Evolutionary conservation across 2,329 filamentous ascomycete species (phyloP), one percentile per base, ranked within the genome.

Genomic region (Neopestalotiopsis clavispora): DNA sequence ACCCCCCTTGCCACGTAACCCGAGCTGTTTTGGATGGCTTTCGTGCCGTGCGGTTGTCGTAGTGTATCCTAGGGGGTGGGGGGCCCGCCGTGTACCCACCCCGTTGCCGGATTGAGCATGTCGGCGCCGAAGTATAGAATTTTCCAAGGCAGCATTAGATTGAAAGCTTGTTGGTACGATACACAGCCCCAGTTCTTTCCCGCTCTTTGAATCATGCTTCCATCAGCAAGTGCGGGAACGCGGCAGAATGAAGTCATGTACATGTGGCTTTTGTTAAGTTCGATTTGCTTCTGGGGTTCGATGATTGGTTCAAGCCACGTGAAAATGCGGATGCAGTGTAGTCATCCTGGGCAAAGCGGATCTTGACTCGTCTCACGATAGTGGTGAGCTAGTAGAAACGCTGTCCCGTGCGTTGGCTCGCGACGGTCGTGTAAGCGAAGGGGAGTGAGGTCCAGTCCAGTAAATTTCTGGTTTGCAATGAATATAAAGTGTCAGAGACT

Each of bases 71-170:
- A 9, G 10, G 9, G 45, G 14, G 45, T 23, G 23, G 23, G 45
- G 45, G 34, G 34, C 34, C 45, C 14, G 7, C 4, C 7, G n/a
- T 23, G 57, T 30, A 14, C 23, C 57, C 57, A 59, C 30, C 20
- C 57, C 14, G 9, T 34, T 59, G 20, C 57, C 57, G 13, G 9
- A 28, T 59, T 23, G 20, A 23, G 57, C 57, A 59, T 23, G 20
- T 59, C 57, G 20, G 57, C 23, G 30, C 57, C 57, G 57, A 28
- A 59, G 30, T 34, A 30, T 14, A 52, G 45, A 52, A 14, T 34
- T 59, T 59, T 59, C 17, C 57, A 59, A 34, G 57, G 30, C 57
- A 59, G 57, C 23, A 59, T 38, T 59, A 59, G 57, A 59, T 30
- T 28, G 57, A 38, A 38, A 30, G 57, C 17, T 59, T 59, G 57